A percentile compares a stretch with the other conserved stretches of the same genome.
These are phyloP conservation scores for Helicostylum pulchrum DNA, from an alignment of 192 early-diverging fungal genomes.

Conservation along the genomic window DNA sequence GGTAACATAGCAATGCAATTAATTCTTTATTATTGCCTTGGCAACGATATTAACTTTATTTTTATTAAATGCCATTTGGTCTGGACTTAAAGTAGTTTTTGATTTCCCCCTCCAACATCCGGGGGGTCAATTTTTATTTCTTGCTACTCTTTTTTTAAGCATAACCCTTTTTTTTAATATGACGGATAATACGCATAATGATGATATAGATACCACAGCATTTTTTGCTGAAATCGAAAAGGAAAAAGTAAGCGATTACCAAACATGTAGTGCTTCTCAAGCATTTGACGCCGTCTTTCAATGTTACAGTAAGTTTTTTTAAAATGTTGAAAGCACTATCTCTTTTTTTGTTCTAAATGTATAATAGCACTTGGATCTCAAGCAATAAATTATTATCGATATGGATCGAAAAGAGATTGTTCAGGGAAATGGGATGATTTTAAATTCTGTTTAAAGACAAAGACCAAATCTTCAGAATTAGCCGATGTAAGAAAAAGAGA, in stretches of 20 bases:
- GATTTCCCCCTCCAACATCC: background rate
- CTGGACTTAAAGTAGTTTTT: background rate
- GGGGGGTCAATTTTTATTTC: background rate
- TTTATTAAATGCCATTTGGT: too few species aligned
- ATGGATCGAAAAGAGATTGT: constrained; percentile 44
- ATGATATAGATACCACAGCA: constrained; percentile 14
- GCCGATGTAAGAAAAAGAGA: constrained; percentile 34
- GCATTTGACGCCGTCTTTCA: constrained; percentile 30
- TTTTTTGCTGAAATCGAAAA: constrained; percentile 27
- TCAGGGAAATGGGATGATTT: constrained; percentile 39
- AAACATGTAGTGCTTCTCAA: constrained; percentile 29
- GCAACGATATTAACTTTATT: too few species aligned
- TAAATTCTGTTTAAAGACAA: constrained; percentile 45
- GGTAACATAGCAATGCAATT: too few species aligned
- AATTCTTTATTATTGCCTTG: too few species aligned
- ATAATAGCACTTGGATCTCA: constrained; percentile 42
- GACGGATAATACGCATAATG: constrained; percentile 9
- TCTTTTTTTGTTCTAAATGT: background rate
- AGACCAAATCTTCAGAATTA: constrained; percentile 39
- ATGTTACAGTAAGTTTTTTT: constrained; percentile 24
- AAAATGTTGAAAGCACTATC: background rate
- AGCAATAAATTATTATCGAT: constrained; percentile 46
- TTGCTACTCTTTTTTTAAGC: background rate
- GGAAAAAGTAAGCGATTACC: constrained; percentile 14
- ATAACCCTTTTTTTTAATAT: background rate